Conservation (phyloP, 495 filamentous ascomycete species). For the Viridothelium virens region DNA sequence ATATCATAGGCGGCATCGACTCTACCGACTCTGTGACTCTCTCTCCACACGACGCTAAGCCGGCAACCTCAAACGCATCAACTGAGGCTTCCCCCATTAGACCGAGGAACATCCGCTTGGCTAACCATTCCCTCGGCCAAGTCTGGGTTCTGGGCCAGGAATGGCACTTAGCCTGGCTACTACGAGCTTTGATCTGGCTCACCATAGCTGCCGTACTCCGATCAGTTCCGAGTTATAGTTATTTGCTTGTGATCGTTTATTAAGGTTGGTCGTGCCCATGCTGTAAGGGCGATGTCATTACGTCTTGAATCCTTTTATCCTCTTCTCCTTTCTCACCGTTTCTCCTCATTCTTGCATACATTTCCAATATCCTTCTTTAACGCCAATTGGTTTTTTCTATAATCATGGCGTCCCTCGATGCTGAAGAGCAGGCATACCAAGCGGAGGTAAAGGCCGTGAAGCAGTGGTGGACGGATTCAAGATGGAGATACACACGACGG, state of each 20-base stretch:
- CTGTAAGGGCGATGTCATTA: not conserved
- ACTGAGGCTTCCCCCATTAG: not conserved
- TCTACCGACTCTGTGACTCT: not conserved
- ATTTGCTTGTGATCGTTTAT: conserved; percentile 7
- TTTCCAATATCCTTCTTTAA: not conserved
- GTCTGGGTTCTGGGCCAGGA: not conserved
- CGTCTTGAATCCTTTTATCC: not conserved
- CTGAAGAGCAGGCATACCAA: conserved; percentile 71
- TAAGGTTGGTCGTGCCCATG: not conserved
- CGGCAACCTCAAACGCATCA: not conserved
- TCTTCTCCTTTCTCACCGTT: not conserved
- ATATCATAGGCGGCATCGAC: no score
- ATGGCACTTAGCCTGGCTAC: not conserved
- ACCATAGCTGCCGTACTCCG: not conserved
- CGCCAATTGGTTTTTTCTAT: conserved; percentile 24
- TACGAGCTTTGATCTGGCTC: not conserved
- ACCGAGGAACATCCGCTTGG: not conserved
- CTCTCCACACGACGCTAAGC: not conserved
- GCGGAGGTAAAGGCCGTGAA: conserved; percentile 80
- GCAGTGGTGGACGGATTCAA: conserved; percentile 84
- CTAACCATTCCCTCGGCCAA: conserved; percentile 6
- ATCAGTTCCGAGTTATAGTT: not conserved
- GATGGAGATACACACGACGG: conserved; percentile 88
- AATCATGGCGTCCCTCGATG: conserved; percentile 34
- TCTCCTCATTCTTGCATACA: not conserved